These are phyloP conservation scores for Elongisporangium undulatum DNA, from an alignment of 352 stramenopile species.

Conservation along the genomic window DNA sequence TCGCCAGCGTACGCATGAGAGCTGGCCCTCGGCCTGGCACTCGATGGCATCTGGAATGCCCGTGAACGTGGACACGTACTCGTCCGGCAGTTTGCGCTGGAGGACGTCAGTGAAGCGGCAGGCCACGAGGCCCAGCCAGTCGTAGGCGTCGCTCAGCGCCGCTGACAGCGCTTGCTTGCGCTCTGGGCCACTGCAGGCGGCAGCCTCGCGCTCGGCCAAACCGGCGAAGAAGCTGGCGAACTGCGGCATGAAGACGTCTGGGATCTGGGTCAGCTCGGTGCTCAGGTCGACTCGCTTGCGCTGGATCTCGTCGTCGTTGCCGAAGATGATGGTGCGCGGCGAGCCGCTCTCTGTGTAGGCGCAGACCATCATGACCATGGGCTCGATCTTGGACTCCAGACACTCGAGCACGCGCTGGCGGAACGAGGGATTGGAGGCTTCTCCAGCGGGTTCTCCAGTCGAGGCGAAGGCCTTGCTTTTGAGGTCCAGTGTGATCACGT, in stretches of 20 bases:
- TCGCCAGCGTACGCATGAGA: constrained; percentile 68
- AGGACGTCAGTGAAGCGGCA: constrained; percentile 57
- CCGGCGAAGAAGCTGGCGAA: constrained; percentile 37
- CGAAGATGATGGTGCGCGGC: constrained; percentile 64
- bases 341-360: constrained; percentile 64
- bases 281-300: constrained; percentile 65
- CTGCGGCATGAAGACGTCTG: constrained; percentile 48
- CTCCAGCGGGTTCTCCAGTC: constrained; percentile 6
- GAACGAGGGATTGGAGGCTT: not conserved
- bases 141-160: constrained; percentile 50
- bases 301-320: constrained; percentile 54
- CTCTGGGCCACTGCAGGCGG: not conserved
- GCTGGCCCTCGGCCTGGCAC: constrained; percentile 22
- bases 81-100: constrained; percentile 41
- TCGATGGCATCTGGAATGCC: constrained; percentile 33
- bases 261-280: constrained; percentile 28
- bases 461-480: constrained; percentile 29
- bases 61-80: constrained; percentile 79
- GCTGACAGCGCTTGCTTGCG: constrained; percentile 16
- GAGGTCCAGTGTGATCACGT: constrained; percentile 60
- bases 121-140: constrained; percentile 74
- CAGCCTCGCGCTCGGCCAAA: not conserved
- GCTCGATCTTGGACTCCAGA: constrained; percentile 42
- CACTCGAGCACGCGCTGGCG: constrained; percentile 38
- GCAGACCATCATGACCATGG: constrained; percentile 70